These are phyloP conservation scores for Trichoderma parareesei DNA, from an alignment of 495 filamentous ascomycete species.

Conservation along the genomic window DNA sequence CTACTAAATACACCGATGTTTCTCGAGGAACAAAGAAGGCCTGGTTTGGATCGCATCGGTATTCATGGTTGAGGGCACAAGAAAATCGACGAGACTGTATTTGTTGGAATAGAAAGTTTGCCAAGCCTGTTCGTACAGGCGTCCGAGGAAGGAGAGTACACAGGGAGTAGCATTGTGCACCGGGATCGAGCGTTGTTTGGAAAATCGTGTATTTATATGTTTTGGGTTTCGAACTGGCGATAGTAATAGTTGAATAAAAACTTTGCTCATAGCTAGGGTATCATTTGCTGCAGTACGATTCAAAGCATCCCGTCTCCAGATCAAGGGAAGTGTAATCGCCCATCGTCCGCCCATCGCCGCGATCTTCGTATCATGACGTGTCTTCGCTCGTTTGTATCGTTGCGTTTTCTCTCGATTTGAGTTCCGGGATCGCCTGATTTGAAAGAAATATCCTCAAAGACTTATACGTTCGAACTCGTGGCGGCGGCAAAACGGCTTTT, in stretches of 20 bases:
- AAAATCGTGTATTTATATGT: conserved; percentile 4
- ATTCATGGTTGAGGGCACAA: neutral
- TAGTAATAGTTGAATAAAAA: neutral
- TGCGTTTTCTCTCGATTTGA: conserved; percentile 26
- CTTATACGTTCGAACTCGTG: conserved; percentile 18
- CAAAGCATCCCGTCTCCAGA: neutral
- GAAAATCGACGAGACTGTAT: neutral
- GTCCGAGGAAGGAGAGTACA: neutral
- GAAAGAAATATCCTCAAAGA: conserved; percentile 55
- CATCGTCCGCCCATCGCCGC: neutral
- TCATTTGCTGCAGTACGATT: neutral
- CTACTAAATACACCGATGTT: neutral
- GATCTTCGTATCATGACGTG: conserved; percentile 11
- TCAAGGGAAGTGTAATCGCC: neutral
- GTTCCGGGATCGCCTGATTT: conserved; percentile 40
- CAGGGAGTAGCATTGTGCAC: neutral
- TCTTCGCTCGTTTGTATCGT: conserved; percentile 31
- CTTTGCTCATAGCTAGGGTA: conserved; percentile 5
- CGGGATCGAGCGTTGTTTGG: neutral
- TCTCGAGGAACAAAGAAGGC: neutral
- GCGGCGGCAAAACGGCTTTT: conserved; percentile 28
- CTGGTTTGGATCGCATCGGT: neutral
- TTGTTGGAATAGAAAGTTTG: neutral
- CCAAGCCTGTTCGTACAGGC: neutral
- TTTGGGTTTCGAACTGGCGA: neutral